A percentile compares a stretch with the other conserved stretches of the same genome.
phyloP scores from a whole-genome alignment of 169 alveolate genomes.

The Prorocentrum cordatum region DNA sequence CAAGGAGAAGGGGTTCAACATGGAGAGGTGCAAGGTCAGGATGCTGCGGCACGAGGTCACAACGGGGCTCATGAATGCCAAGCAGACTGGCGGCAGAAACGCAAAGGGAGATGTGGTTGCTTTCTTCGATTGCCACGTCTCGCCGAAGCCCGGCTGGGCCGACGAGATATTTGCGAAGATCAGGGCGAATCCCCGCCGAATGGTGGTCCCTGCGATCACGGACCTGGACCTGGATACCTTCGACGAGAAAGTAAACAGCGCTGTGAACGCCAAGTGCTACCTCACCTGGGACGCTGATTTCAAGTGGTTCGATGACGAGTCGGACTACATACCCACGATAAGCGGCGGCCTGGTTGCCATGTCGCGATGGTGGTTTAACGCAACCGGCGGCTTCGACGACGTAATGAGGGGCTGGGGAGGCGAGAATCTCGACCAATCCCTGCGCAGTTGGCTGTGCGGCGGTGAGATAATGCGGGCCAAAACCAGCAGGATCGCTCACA shows the following conservation, averaged over 20 bases:
- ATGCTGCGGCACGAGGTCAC: neutral
- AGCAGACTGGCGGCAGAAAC: constrained; percentile 64
- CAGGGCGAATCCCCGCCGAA: neutral
- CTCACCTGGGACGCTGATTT: constrained; percentile 73
- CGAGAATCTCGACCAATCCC: constrained; percentile 74
- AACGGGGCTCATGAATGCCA: neutral
- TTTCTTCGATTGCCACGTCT: constrained; percentile 73
- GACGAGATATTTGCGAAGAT: neutral
- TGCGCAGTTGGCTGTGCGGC: constrained; percentile 76
- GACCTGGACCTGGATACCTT: constrained; percentile 71
- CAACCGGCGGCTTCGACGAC: constrained; percentile 72
- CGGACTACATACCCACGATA: constrained; percentile 39
- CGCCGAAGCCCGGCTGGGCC: constrained; percentile 71
- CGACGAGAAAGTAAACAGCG: neutral
- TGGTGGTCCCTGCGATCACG: constrained; percentile 72
- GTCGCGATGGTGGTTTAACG: constrained; percentile 75
- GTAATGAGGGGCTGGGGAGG: constrained; percentile 78
- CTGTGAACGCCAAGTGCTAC: constrained; percentile 70
- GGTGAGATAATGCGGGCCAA: constrained; percentile 73
- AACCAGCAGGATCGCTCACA: constrained; percentile 61
- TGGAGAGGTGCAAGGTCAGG: neutral
- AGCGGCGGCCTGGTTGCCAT: constrained; percentile 70
- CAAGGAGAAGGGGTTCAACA: no score
- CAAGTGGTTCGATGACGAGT: constrained; percentile 73
- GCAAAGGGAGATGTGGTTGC: constrained; percentile 70